Base-by-base conservation (phyloP, 1,284 basidiomycete genomes). In the Athelia psychrophila region DNA sequence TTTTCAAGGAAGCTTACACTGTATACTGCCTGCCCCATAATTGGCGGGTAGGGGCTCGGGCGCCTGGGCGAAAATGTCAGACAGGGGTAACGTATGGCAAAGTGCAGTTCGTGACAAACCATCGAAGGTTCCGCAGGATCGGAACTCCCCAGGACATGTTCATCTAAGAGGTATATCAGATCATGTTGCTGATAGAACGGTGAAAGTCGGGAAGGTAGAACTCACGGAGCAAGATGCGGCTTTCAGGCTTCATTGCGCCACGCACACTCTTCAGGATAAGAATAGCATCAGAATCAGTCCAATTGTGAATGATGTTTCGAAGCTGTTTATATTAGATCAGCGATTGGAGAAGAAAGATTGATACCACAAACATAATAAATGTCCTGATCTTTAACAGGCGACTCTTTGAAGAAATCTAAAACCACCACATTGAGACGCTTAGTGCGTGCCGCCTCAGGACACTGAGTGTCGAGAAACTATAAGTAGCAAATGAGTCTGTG, bases 21-120 rank as follows among this genome's bases (percentile, higher is more conserved):
- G 56, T 33, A 68, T 53, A 12, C 60, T 55, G 6, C 69, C 70
- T 3, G 59, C 58, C 16, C 72, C 72, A 48, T 64, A 74, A 49
- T 73, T 73, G 2, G 70, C 62, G 2, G 73, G 60, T 20, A 73
- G 52, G 2, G 71, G 71, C 20, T 64, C 59, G 1, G 72, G 71
- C 59, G 70, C 58, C 66, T 59, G 6, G 15, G 33, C 33, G 15
- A 58, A 46, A 35, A n/a, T n/a, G n/a, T n/a, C n/a, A n/a, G n/a
- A n/a, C n/a, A n/a, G n/a, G n/a, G n/a, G n/a, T n/a, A n/a, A n/a
- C n/a, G n/a, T n/a, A n/a, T n/a, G n/a, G n/a, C n/a, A n/a, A n/a
- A n/a, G n/a, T n/a, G n/a, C n/a, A n/a, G n/a, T n/a, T n/a, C n/a
- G n/a, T n/a, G n/a, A n/a, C n/a, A n/a, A n/a, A n/a, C n/a, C n/a